Evolutionary conservation across 2,329 filamentous ascomycete species (phyloP).

Genomic region (Diaporthe australafricana): DNA sequence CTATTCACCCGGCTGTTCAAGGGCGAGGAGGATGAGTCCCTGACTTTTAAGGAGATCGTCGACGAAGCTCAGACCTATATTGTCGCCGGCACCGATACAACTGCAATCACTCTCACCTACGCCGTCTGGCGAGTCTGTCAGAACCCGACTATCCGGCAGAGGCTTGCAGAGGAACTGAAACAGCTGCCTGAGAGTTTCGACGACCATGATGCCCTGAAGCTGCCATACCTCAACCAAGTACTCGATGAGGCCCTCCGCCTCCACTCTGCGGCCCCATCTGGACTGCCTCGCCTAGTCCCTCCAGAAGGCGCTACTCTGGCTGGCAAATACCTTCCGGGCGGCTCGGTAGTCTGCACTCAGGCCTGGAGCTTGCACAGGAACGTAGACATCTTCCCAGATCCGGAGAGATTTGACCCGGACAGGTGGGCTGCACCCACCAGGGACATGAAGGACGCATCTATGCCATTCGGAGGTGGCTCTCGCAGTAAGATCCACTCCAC

Average conservation of each 20-base stretch:
- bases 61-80: conserved; percentile 58
- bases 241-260: conserved; percentile 59
- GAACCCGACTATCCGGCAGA: conserved; percentile 44
- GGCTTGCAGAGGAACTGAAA: conserved; percentile 50
- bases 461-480: conserved; percentile 46
- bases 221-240: conserved; percentile 55
- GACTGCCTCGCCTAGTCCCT: conserved; percentile 55
- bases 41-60: conserved; percentile 48
- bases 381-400: conserved; percentile 52
- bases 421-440: conserved; percentile 51
- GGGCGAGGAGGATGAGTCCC: conserved; percentile 45
- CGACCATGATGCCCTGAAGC: conserved; percentile 47
- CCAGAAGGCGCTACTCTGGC: conserved; percentile 51
- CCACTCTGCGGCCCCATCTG: conserved; percentile 53
- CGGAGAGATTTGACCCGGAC: conserved; percentile 49
- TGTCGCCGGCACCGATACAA: conserved; percentile 64
- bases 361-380: conserved; percentile 61
- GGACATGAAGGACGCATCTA: conserved; percentile 43
- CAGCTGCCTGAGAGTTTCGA: conserved; percentile 47
- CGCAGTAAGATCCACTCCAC: conserved; percentile 39
- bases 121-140: conserved; percentile 54
- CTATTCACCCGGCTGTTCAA: conserved; percentile 53
- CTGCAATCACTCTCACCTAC: conserved; percentile 61
- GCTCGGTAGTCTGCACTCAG: conserved; percentile 55
- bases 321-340: conserved; percentile 53